Percentiles rank a stretch among this genome's conserved stretches.
phyloP scores from a whole-genome alignment of 345 rosid genomes.

The Rhodomyrtus tomentosa region DNA sequence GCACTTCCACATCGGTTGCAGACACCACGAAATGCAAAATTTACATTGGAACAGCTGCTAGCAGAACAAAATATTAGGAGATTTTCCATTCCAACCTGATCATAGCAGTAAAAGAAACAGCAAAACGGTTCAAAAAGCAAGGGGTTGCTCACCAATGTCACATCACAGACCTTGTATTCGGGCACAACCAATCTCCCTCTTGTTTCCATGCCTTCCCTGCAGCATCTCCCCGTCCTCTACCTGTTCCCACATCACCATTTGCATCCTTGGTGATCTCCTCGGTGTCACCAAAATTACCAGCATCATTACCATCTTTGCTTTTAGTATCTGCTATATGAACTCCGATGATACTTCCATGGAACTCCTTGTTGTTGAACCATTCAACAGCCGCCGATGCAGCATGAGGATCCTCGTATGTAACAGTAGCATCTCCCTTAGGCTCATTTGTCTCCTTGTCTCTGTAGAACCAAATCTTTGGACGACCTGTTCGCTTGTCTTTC shows the following conservation, averaged over 20 bases:
- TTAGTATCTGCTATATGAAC: conserved; percentile 79
- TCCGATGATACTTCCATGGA: conserved; percentile 75
- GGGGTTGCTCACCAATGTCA: conserved; percentile 98
- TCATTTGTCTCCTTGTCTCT: conserved; percentile 83
- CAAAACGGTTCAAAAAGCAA: conserved; percentile 25
- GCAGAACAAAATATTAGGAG: conserved; percentile 18
- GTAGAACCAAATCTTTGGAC: conserved; percentile 90
- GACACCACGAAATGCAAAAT: conserved; percentile 96
- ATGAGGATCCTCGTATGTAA: conserved; percentile 95
- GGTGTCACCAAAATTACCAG: conserved; percentile 28
- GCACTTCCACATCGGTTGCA: conserved; percentile 97
- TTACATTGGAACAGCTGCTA: conserved; percentile 90
- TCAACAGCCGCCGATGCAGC: conserved; percentile 97
- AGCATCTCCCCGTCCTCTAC: conserved; percentile 72
- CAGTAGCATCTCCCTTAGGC: conserved; percentile 95
- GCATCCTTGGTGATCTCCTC: conserved; percentile 36
- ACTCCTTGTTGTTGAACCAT: conserved; percentile 94
- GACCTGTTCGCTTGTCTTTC: conserved; percentile 91
- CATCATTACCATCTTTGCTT: conserved; percentile 33
- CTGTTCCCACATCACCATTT: conserved; percentile 49
- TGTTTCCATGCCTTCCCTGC: conserved; percentile 85
- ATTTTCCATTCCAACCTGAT: not conserved
- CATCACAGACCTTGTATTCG: conserved; percentile 99
- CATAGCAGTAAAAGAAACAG: not conserved
- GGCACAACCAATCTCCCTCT: conserved; percentile 98